Evolutionary conservation across 2,329 filamentous ascomycete species (phyloP), one percentile per base, ranked within the genome.

Genomic region (Aspergillus caelatus): DNA sequence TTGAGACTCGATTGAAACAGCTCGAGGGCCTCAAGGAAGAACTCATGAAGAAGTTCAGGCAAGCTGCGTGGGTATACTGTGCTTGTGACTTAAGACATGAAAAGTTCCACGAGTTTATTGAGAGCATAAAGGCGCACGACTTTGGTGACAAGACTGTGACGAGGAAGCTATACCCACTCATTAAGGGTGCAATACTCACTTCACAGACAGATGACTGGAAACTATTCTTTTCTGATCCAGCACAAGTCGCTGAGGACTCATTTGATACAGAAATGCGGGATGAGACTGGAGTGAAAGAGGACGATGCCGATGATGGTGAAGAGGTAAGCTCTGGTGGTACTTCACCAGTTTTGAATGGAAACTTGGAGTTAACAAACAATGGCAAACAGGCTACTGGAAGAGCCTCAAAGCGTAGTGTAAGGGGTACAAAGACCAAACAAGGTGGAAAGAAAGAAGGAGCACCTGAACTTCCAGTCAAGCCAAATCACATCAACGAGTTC

Each of bases 71-170:
- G 73, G 61, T 79, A 12, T 70, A 72, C 59, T 67, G 64, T 36
- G 63, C 69, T 16, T 66, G 71, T 19, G 70, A 72, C 14, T 34
- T 66, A 6, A 62, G 61, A 11, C 64, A 69, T 54, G 61, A 67
- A 23, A 69, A 70, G 21, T 76, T 77, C 59, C 65, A 74, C 53
- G 72, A 70, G 9, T 68, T 77, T n/a, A 59, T 69, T 36, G 53
- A 70, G 8, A 72, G 67, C 34, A 61, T 77, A n/a, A 53, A 69
- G 10, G 55, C 61, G n/a, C 69, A 74, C 48, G 69, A 72, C 16
- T 74, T 72, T 56, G 75, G 75, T 23, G 75, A 78, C 57, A 57
- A 58, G 28, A 56, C 64, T 7, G 71, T 76, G 41, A 75, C 73
- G 2, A 60, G 23, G 11, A 53, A 65, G 28, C 66, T 71, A 11